These are phyloP conservation scores for Hymenoscyphus albidus DNA, from an alignment of 2,329 filamentous ascomycete genomes.

Conservation along the genomic window DNA sequence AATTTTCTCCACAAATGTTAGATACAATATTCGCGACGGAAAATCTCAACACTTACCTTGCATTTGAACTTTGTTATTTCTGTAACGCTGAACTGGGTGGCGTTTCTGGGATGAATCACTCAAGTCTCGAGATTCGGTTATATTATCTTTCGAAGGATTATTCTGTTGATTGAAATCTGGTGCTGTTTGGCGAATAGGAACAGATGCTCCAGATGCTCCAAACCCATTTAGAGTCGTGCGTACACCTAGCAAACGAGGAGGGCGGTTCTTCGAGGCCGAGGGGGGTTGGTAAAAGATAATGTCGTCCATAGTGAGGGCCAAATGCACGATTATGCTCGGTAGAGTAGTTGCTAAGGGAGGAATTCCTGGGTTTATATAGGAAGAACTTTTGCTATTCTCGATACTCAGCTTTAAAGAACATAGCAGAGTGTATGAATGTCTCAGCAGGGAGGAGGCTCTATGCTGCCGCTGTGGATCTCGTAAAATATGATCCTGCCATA, in stretches of 20 bases:
- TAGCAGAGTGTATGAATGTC: too few relatives aligned
- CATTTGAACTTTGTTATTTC: conserved; percentile 5
- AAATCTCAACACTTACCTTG: conserved; percentile 18
- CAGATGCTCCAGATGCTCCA: conserved; percentile 9
- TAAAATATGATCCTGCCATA: too few relatives aligned
- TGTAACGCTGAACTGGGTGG: not conserved
- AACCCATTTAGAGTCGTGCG: conserved; percentile 9
- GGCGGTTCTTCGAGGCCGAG: conserved; percentile 7
- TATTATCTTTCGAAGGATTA: not conserved
- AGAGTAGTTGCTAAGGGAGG: too few relatives aligned
- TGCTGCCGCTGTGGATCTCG: too few relatives aligned
- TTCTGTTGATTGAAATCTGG: conserved; percentile 8
- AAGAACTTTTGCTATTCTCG: too few relatives aligned
- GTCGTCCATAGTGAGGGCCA: too few relatives aligned
- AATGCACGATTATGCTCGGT: too few relatives aligned
- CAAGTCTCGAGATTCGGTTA: not conserved
- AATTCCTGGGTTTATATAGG: too few relatives aligned
- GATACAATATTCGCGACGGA: conserved; percentile 10
- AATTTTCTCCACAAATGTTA: conserved; percentile 16
- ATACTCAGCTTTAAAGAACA: too few relatives aligned
- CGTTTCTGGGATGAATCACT: conserved; percentile 12
- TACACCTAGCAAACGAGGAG: conserved; percentile 13
- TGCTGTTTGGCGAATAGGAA: conserved; percentile 13
- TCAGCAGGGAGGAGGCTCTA: too few relatives aligned
- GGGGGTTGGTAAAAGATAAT: conserved; percentile 10